Base-by-base conservation (phyloP, 1,284 basidiomycete genomes). In the Puccinia sorghi region DNA sequence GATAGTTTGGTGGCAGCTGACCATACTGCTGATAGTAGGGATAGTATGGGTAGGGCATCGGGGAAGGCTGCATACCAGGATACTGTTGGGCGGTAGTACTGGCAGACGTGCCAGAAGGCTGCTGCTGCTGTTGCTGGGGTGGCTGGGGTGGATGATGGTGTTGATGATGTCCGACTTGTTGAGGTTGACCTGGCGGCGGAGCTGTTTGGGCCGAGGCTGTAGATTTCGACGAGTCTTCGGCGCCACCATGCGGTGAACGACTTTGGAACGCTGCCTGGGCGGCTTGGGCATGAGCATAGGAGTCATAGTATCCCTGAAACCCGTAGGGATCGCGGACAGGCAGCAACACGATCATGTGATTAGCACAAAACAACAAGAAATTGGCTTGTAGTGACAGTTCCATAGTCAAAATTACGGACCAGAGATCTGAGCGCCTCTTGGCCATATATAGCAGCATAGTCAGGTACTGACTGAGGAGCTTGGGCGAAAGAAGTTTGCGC, bases 31-130 rank as follows among this genome's bases (percentile, higher is more conserved):
- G 66, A n/a, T 78, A 78, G 52, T 78, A 78, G 12, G 66, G 76
- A 71, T 78, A 78, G 27, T 78, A 78, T n/a, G 67, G 76, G 57
- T 78, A 78, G 25, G 76, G 76, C 76, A 78, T 78, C 25, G 76
- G 76, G 37, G 76, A 78, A 39, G 76, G 66, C 56, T 71, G 67
- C 66, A 78, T 78, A 41, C 67, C 67, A 11, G 66, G 76, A 56
- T 78, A 78, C 27, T 78, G 76, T 63, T 78, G 76, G 20, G 57
- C 61, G 27, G 76, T 43, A 41, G 76, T 69, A 27, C 67, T 71
- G 17, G 54, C 76, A 41, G 76, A 67, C 13, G 67, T 59, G 20
- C 56, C 67, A 22, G 76, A 13, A 25, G 76, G 67, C 39, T 78
- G 76, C 32, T 61, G 67, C 15, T 74, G 72, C 37, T 41, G 57